Conservation (phyloP, 1,284 basidiomycete species). For the Phaffia rhodozyma region DNA sequence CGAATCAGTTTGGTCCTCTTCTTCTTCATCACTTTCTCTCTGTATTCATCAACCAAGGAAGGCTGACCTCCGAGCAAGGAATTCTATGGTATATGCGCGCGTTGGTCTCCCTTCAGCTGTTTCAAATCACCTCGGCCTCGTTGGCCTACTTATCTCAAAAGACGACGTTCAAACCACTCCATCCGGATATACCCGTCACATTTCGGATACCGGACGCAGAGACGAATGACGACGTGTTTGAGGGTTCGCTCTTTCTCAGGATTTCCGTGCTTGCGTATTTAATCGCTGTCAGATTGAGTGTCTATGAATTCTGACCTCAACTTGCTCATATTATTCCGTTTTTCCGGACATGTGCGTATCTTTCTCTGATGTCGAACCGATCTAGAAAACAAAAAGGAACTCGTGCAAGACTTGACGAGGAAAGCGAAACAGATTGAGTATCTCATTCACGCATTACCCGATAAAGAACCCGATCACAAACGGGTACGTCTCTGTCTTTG, state of each 20-base stretch:
- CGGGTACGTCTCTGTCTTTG: conserved; percentile 23
- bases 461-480: conserved; percentile 26
- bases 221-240: conserved; percentile 27
- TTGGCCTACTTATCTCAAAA: conserved; percentile 34
- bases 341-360: not conserved
- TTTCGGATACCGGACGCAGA: conserved; percentile 26
- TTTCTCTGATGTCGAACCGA: not conserved
- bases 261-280: not conserved
- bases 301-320: no score
- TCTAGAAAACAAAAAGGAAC: conserved; percentile 31
- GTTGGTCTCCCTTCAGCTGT: conserved; percentile 24
- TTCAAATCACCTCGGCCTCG: conserved; percentile 33
- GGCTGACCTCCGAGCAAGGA: not conserved
- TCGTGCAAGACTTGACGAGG: conserved; percentile 31
- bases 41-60: not conserved
- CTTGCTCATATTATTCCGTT: no score
- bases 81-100: not conserved
- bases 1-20: conserved; percentile 27
- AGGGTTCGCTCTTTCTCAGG: not conserved
- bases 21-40: not conserved
- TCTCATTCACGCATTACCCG: conserved; percentile 30
- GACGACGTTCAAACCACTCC: conserved; percentile 33
- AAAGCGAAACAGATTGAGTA: conserved; percentile 32
- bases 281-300: not conserved
- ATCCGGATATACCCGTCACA: conserved; percentile 29